Conservation (phyloP, 352 stramenopile genomes). For the Globisporangium viniferum region DNA sequence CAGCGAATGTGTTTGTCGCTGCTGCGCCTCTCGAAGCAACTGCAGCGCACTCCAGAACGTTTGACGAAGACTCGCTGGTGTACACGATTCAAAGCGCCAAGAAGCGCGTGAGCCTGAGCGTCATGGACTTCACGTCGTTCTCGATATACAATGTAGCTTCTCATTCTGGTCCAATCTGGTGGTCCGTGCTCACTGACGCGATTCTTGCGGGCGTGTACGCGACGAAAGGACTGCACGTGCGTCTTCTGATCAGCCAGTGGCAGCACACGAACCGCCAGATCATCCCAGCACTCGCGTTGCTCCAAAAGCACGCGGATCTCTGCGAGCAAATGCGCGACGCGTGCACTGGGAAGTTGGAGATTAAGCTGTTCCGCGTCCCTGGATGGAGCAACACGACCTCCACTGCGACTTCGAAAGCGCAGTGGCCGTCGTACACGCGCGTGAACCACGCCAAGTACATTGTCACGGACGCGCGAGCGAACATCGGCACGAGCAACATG, state of each 20-base stretch:
- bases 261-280: slow-evolving; percentile 62
- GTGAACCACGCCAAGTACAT: slow-evolving; percentile 88
- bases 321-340: slow-evolving; percentile 34
- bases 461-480: slow-evolving; percentile 72
- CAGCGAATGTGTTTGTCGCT: slow-evolving; percentile 51
- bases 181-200: slow-evolving; percentile 62
- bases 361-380: slow-evolving; percentile 71
- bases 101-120: slow-evolving; percentile 58
- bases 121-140: slow-evolving; percentile 82
- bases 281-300: slow-evolving; percentile 37
- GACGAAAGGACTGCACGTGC: slow-evolving; percentile 45
- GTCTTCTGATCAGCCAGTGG: slow-evolving; percentile 78
- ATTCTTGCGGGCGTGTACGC: slow-evolving; percentile 55
- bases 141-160: slow-evolving; percentile 50
- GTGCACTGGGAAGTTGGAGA: slow-evolving; percentile 57
- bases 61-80: slow-evolving; percentile 70
- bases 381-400: slow-evolving; percentile 70
- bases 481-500: slow-evolving; percentile 87
- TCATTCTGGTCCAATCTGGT: slow-evolving; percentile 53
- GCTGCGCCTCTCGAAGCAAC: slow-evolving; percentile 64
- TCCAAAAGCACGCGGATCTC: slow-evolving; percentile 47
- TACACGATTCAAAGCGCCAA: slow-evolving; percentile 67
- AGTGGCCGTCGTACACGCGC: slow-evolving; percentile 66
- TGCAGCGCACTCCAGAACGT: slow-evolving; percentile 38
- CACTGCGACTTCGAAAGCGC: slow-evolving; percentile 19